Conservation (phyloP, 1,139 yeast species). For the Trichomonascaceae sp. region DNA sequence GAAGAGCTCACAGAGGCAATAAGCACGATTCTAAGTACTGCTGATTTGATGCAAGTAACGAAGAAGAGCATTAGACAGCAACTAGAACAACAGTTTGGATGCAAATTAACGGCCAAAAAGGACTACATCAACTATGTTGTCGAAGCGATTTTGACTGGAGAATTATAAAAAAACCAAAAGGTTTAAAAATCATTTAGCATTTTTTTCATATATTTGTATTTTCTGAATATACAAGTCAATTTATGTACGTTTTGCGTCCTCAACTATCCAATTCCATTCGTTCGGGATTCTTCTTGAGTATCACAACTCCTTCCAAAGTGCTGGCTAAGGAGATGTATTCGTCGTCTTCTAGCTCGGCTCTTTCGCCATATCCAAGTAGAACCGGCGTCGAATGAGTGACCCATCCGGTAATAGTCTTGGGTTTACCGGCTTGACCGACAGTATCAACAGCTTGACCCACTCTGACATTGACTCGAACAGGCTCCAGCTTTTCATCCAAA, state of each 20-base stretch:
- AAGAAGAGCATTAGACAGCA: conserved; percentile 35
- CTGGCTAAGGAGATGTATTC: conserved; percentile 81
- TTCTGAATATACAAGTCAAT: neutral
- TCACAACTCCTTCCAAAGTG: conserved; percentile 88
- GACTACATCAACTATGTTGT: conserved; percentile 37
- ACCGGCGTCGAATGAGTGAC: conserved; percentile 98
- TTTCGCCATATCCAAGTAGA: conserved; percentile 83
- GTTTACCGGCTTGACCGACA: conserved; percentile 98
- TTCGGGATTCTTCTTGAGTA: conserved; percentile 85
- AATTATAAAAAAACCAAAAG: conserved; percentile 22
- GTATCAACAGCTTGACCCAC: conserved; percentile 99
- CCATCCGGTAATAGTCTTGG: conserved; percentile 98
- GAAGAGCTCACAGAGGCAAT: conserved; percentile 34
- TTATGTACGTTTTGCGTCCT: conserved; percentile 1
- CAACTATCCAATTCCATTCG: conserved; percentile 61
- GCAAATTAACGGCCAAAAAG: conserved; percentile 30
- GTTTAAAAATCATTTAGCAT: neutral
- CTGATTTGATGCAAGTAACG: conserved; percentile 37
- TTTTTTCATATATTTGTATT: neutral
- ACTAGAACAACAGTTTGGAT: conserved; percentile 34
- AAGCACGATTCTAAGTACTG: conserved; percentile 33
- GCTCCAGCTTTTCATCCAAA: conserved; percentile 81
- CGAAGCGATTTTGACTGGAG: conserved; percentile 38
- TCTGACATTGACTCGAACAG: conserved; percentile 90
- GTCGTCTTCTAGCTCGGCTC: conserved; percentile 95